A percentile compares a stretch with the other conserved stretches of the same genome.
Conservation (phyloP, 257 asterid species). For the Rubia yunnanensis region DNA sequence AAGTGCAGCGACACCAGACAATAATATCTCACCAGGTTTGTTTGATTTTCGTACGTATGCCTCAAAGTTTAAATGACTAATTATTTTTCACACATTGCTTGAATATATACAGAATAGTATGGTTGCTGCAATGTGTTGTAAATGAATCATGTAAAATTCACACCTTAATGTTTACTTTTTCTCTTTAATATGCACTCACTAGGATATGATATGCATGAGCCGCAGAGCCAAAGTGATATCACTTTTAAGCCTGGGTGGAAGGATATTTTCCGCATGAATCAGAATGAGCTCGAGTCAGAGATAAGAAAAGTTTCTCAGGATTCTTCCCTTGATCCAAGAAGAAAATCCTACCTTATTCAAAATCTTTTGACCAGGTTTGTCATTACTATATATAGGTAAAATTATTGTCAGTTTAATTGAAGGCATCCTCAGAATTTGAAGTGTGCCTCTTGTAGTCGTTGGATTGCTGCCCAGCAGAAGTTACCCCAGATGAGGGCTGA, state of each 20-base stretch:
- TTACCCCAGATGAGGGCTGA: slow-evolving; percentile 46
- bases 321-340: slow-evolving; percentile 91
- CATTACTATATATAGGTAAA: slow-evolving; percentile 12
- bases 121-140: background rate
- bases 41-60: background rate
- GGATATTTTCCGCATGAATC: slow-evolving; percentile 93
- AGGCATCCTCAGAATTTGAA: slow-evolving; percentile 15
- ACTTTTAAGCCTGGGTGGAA: slow-evolving; percentile 99
- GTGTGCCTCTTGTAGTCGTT: slow-evolving; percentile 49
- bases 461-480: slow-evolving; percentile 98
- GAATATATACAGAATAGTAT: background rate
- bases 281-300: slow-evolving; percentile 97
- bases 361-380: slow-evolving; percentile 88
- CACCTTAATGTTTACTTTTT: background rate
- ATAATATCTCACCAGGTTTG: slow-evolving; percentile 46
- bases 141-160: background rate
- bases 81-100: background rate
- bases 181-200: slow-evolving; percentile 10
- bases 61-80: background rate
- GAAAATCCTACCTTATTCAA: slow-evolving; percentile 92
- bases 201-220: slow-evolving; percentile 58
- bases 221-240: slow-evolving; percentile 57
- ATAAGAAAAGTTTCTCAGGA: slow-evolving; percentile 90
- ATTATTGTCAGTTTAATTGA: slow-evolving; percentile 1
- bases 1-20: slow-evolving; percentile 41